Evolutionary conservation across 1,139 yeast species (phyloP).

Genomic region (Suhomyces terraborum): DNA sequence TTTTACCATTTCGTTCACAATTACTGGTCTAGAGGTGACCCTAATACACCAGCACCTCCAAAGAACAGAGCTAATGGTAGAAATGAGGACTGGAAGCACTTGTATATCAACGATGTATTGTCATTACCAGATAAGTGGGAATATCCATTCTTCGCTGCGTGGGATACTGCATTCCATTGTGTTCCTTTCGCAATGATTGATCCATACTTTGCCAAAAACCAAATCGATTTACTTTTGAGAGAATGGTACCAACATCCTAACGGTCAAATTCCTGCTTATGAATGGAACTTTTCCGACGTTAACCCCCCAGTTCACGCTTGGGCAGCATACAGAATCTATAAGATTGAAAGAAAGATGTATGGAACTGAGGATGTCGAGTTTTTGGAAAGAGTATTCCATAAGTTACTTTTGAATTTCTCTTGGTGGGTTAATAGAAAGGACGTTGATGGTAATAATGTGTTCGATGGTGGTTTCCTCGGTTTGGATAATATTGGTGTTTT

Average conservation of each 20-base stretch:
- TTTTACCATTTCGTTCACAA: slow-evolving; percentile 86
- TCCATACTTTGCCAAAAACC: slow-evolving; percentile 91
- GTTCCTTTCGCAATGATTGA: slow-evolving; percentile 94
- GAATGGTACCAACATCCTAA: slow-evolving; percentile 99
- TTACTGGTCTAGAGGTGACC: slow-evolving; percentile 90
- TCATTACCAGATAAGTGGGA: slow-evolving; percentile 97
- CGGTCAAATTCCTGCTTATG: slow-evolving; percentile 98
- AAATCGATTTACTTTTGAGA: slow-evolving; percentile 81
- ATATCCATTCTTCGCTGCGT: slow-evolving; percentile 94
- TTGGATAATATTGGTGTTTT: slow-evolving; percentile 92
- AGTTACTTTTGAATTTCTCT: slow-evolving; percentile 83
- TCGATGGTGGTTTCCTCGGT: slow-evolving; percentile 95
- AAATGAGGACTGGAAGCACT: slow-evolving; percentile 84
- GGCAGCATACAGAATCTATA: slow-evolving; percentile 90
- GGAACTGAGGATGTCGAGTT: slow-evolving; percentile 82
- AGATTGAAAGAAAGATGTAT: slow-evolving; percentile 85
- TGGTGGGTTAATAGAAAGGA: slow-evolving; percentile 99
- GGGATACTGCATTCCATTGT: slow-evolving; percentile 98
- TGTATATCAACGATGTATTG: slow-evolving; percentile 84
- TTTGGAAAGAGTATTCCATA: slow-evolving; percentile 89
- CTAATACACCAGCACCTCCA: slow-evolving; percentile 75
- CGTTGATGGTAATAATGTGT: slow-evolving; percentile 82
- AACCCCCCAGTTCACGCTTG: slow-evolving; percentile 98
- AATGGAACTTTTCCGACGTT: slow-evolving; percentile 95
- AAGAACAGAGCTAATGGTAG: slow-evolving; percentile 80